Evolutionary conservation across 345 rosid species (phyloP), one percentile per base, ranked within the genome.

Genomic region (Microcos paniculata): DNA sequence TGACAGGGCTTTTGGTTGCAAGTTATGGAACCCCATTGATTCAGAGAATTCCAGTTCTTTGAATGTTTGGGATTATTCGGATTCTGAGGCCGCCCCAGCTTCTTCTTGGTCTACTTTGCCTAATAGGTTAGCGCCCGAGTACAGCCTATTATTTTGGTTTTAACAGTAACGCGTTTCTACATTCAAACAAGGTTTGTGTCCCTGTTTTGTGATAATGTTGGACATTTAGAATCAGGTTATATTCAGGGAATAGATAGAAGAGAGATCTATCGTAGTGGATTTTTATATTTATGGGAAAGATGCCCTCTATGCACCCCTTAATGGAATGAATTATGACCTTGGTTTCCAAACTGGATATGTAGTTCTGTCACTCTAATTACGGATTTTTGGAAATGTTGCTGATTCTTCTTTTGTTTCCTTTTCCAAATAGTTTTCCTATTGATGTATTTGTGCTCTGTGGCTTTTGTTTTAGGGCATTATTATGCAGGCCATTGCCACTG

Each of bases 71-170:
- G 99, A 95, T 67, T 88, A 83, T 62, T 95, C 99, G 2, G 99
- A 95, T 83, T 91, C 96, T 0, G 98, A 95, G 80, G 91, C 98
- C 7, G 97, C 99, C 49, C 99, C 97, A 6, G 98, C 99, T 85
- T 88, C 98, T 77, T 90, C 97, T 81, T 92, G 99, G 99, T 85
- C 98, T 72, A 84, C 93, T 26, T 78, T 92, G 73, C 99, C 99
- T 38, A 94, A 92, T 28, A 90, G 96, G 98, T 92, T 15, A 2
- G 67, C 42, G 24, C 12, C 45, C 56, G 30, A 10, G 12, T 21
- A 8, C 51, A 67, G n/a, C 52, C 61, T 35, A 23, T 3, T 46
- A n/a, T 4, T 59, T 45, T 63, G 31, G 55, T 68, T 49, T 11
- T 35, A 35, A 7, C 40, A 35, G 42, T 18, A 61, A 61, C 31